These are phyloP conservation scores for Chlorella variabilis DNA, from an alignment of 163 green algal species.

Conservation along the genomic window DNA sequence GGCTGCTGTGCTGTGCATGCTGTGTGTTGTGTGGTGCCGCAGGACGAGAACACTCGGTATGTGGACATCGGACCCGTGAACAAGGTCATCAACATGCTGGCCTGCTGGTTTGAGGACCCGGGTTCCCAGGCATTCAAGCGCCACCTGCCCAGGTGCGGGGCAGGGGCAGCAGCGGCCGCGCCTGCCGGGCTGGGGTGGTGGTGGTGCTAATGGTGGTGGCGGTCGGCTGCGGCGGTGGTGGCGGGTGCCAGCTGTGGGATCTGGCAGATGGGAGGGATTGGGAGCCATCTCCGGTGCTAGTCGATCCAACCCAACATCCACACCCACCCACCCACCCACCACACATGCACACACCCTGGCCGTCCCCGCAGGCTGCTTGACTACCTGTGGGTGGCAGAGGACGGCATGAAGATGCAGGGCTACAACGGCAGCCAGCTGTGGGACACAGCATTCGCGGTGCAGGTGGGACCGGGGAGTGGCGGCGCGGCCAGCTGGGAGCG, in stretches of 20 bases:
- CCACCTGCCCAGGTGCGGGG: conserved; percentile 42
- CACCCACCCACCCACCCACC: no score
- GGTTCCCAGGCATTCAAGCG: conserved; percentile 77
- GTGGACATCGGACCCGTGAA: conserved; percentile 99
- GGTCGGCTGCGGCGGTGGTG: no score
- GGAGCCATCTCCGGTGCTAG: no score
- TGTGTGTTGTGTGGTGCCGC: no score
- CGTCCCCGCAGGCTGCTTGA: conserved; percentile 69
- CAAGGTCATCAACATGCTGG: conserved; percentile 99
- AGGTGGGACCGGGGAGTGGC: no score
- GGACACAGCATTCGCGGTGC: conserved; percentile 96
- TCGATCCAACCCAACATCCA: no score
- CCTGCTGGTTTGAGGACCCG: conserved; percentile 94
- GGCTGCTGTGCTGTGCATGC: no score
- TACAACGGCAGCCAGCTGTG: conserved; percentile 99
- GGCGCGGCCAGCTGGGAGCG: no score
- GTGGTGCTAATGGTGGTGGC: background rate
- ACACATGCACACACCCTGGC: no score
- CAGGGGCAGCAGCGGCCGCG: no score
- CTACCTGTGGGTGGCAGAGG: conserved; percentile 99
- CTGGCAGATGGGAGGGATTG: no score
- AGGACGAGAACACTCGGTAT: conserved; percentile 99
- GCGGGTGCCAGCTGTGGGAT: no score
- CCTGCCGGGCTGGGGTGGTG: background rate
- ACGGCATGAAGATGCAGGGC: conserved; percentile 99